Base-by-base conservation (phyloP, 495 filamentous ascomycete genomes). In the Cercophora scortea region DNA sequence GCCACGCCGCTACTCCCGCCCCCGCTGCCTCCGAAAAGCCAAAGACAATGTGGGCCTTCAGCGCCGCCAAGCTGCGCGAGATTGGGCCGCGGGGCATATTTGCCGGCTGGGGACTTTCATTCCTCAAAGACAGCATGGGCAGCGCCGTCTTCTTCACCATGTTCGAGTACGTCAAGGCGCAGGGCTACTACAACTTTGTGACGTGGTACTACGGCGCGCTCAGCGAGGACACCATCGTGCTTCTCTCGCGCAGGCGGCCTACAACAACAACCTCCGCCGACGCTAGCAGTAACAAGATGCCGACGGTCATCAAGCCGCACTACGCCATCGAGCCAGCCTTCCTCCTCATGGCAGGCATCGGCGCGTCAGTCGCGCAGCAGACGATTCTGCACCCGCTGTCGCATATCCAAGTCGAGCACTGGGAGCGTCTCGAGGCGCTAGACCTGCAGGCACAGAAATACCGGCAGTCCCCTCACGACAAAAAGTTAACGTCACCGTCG, bases 161-260 rank as follows among this genome's bases (percentile, higher is more conserved):
- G 1, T 96, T 96, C 58, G 90, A 96, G 68, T 90, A 82, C 47
- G 71, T 94, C 58, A 95, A 96, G 64, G 84, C 85, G 8, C 90
- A 95, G 64, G 75, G 75, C 9, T 95, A 90, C 69, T 93, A 93
- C 66, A 75, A 70, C 13, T 96, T 89, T 61, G 73, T 94, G 34
- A 82, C 80, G 17, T 81, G 79, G 70, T 89, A 85, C 58, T 96
- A 95, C 59, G 84, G 87, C 9, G 75, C 76, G 34, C 56, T 81
- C 19, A 69, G 69, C 45, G 68, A 70, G 45, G 69, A 73, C 34
- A 60, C 65, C 32, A 56, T 77, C 18, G 56, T 73, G 41, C 61
- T 70, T 35, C 57, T 80, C 1, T 68, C 67, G 10, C 62, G 53
- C 45, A 72, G 65, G 62, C 58, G 68, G 17, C 72, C 69, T 25